Conservation (phyloP, 2,329 filamentous ascomycete species). For the Ceratocystis smalleyi region DNA sequence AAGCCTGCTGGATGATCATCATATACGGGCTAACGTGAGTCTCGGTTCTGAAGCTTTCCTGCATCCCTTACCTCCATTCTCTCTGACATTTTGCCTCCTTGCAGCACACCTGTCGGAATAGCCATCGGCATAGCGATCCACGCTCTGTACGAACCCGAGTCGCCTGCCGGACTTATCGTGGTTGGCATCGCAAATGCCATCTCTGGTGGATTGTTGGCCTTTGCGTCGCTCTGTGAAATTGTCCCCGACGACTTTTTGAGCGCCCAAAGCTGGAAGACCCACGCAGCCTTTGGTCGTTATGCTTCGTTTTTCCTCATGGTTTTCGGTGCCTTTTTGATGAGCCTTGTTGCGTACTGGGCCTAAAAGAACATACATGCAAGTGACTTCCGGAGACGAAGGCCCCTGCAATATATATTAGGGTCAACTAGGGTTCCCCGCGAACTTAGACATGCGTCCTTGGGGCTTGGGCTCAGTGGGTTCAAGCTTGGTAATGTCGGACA, state of each 20-base stretch:
- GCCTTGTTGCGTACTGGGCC: slow-evolving; percentile 48
- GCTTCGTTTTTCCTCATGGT: slow-evolving; percentile 43
- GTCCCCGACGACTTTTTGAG: slow-evolving; percentile 58
- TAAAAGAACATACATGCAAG: slow-evolving; percentile 21
- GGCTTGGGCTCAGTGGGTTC: neutral
- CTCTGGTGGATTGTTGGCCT: slow-evolving; percentile 54
- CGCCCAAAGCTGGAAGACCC: slow-evolving; percentile 43
- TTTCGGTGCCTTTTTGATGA: slow-evolving; percentile 45
- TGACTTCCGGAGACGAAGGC: neutral
- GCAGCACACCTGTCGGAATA: slow-evolving; percentile 55
- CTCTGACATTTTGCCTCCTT: neutral
- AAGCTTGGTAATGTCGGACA: neutral
- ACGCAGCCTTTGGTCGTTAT: slow-evolving; percentile 38
- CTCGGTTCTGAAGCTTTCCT: neutral
- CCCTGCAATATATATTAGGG: neutral
- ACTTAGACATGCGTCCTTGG: neutral
- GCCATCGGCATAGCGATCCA: slow-evolving; percentile 57
- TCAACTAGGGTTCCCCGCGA: neutral
- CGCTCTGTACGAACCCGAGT: slow-evolving; percentile 51
- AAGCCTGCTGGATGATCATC: slow-evolving; percentile 42
- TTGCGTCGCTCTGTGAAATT: slow-evolving; percentile 56
- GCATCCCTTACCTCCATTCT: neutral
- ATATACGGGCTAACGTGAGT: slow-evolving; percentile 41
- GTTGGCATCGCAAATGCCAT: slow-evolving; percentile 63
- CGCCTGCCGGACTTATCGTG: slow-evolving; percentile 49